Conservation (phyloP, 164 flowering plant species). For the Magnolia kwangsiensis region DNA sequence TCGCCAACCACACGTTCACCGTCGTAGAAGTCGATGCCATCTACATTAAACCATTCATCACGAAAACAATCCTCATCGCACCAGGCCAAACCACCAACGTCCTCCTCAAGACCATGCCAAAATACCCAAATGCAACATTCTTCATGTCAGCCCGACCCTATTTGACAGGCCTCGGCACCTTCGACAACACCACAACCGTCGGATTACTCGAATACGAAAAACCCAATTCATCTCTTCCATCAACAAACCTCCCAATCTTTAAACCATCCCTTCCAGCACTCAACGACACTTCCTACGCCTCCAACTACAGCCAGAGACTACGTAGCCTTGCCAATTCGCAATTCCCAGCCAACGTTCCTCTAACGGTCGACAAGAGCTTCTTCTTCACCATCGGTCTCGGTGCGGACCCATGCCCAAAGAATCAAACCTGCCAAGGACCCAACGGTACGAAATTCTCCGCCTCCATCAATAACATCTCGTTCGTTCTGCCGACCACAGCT, state of each 20-base stretch:
- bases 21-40: conserved; percentile 54
- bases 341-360: conserved; percentile 30
- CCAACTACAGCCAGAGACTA: conserved; percentile 15
- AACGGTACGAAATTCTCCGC: conserved; percentile 39
- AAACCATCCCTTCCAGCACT: conserved; percentile 23
- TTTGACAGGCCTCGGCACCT: conserved; percentile 36
- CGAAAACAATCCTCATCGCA: conserved; percentile 31
- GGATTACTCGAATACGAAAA: conserved; percentile 34
- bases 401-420: conserved; percentile 25
- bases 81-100: conserved; percentile 66
- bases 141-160: conserved; percentile 52
- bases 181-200: conserved; percentile 48
- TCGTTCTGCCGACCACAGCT: conserved; percentile 33
- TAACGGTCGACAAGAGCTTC: conserved; percentile 18
- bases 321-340: conserved; percentile 24
- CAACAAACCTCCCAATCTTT: conserved; percentile 10
- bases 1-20: conserved; percentile 49
- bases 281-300: conserved; percentile 21
- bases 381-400: conserved; percentile 36
- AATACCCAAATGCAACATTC: conserved; percentile 37
- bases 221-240: neutral
- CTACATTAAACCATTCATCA: conserved; percentile 48
- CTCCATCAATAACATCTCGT: conserved; percentile 49
- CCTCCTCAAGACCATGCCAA: conserved; percentile 40
- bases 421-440: conserved; percentile 54